These are phyloP conservation scores for Coniferiporia sulphurascens DNA, from an alignment of 1,284 basidiomycete species.

Conservation along the genomic window DNA sequence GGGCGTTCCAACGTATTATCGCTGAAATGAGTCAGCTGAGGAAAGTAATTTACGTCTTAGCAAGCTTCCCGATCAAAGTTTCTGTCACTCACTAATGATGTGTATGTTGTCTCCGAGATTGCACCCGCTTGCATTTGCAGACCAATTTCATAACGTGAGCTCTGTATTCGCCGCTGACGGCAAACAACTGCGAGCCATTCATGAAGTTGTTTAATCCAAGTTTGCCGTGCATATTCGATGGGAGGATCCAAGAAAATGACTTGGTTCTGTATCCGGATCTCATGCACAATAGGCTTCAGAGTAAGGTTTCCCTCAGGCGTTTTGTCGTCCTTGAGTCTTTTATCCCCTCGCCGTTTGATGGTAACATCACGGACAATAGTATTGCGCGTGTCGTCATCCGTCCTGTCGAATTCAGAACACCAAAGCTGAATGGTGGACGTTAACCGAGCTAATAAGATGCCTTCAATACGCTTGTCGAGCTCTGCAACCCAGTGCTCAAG, in stretches of 20 bases:
- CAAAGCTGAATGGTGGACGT: slow-evolving; percentile 79
- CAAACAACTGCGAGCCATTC: slow-evolving; percentile 94
- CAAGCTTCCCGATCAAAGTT: not conserved
- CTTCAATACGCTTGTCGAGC: slow-evolving; percentile 84
- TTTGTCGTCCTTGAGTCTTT: slow-evolving; percentile 70
- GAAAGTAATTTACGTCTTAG: not conserved
- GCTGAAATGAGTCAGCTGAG: slow-evolving; percentile 71
- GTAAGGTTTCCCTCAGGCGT: slow-evolving; percentile 49
- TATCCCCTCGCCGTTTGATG: slow-evolving; percentile 61
- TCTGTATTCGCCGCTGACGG: slow-evolving; percentile 82
- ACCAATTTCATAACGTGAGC: slow-evolving; percentile 94
- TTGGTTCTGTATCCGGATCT: slow-evolving; percentile 97
- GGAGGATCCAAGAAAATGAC: slow-evolving; percentile 98
- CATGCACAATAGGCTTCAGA: slow-evolving; percentile 84
- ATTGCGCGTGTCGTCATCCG: slow-evolving; percentile 61
- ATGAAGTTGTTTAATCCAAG: slow-evolving; percentile 90
- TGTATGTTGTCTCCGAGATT: slow-evolving; percentile 71
- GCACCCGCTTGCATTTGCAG: slow-evolving; percentile 73
- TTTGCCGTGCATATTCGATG: slow-evolving; percentile 88
- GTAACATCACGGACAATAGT: slow-evolving; percentile 46
- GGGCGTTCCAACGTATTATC: slow-evolving; percentile 78
- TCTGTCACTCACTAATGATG: slow-evolving; percentile 60
- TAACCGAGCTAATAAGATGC: slow-evolving; percentile 75
- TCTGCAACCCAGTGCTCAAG: slow-evolving; percentile 94
- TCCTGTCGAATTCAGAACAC: slow-evolving; percentile 81